A percentile compares a stretch with the other conserved stretches of the same genome.
phyloP scores from a whole-genome alignment of 202 grass and related monocot genomes.

The Panicum virgatum region DNA sequence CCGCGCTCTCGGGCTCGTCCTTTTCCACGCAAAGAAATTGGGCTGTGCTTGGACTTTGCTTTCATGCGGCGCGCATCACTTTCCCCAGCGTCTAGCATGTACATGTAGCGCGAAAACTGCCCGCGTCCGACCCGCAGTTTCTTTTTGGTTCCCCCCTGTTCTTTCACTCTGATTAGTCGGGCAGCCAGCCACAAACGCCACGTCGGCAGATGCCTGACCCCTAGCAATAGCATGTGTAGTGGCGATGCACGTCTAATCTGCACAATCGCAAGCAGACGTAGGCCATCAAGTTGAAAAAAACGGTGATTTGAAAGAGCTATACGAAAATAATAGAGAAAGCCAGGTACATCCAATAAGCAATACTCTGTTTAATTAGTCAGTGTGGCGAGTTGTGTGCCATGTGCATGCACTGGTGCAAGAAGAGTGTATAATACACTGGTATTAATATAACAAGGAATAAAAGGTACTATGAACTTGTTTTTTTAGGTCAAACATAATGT shows the following conservation, averaged over 20 bases:
- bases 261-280: background rate
- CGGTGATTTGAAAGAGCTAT: background rate
- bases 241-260: background rate
- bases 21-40: conserved; percentile 25
- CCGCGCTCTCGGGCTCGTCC: conserved; percentile 9
- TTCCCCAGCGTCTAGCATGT: conserved; percentile 46
- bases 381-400: background rate
- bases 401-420: background rate
- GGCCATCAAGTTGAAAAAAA: background rate
- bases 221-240: background rate
- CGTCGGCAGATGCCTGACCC: background rate
- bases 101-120: conserved; percentile 34
- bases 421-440: background rate
- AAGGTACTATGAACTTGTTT: background rate
- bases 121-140: conserved; percentile 4
- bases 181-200: background rate
- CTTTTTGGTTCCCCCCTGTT: background rate
- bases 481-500: background rate
- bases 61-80: conserved; percentile 42
- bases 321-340: background rate
- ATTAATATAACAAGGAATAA: background rate
- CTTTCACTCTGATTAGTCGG: conserved; percentile 14
- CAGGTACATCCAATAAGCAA: background rate
- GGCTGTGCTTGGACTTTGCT: no score
- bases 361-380: background rate